Percentiles rank a stretch among this genome's conserved stretches.
Evolutionary conservation across 2,329 filamentous ascomycete genomes (phyloP).

Genomic region (Camillea tinctor): DNA sequence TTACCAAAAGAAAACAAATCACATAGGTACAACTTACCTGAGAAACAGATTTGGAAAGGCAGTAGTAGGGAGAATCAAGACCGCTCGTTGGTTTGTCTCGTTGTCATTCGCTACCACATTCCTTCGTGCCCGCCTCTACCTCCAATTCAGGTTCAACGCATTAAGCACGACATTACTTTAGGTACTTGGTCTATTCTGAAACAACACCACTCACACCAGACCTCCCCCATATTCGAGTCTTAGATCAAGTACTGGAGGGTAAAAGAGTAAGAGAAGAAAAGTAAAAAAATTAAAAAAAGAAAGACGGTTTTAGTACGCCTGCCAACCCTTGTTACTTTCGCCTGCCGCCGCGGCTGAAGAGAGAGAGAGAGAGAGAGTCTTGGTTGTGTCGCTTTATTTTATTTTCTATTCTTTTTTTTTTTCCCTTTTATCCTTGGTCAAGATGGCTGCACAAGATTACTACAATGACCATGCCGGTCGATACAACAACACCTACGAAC

Average conservation of each 20-base stretch:
- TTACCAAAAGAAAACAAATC: too few species aligned
- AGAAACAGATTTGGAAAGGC: too few species aligned
- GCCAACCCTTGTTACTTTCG: not conserved
- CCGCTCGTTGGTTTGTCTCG: not conserved
- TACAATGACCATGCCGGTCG: slow-evolving; percentile 48
- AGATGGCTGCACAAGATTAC: slow-evolving; percentile 66
- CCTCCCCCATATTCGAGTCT: not conserved
- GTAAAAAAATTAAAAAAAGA: not conserved
- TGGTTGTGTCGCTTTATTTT: not conserved
- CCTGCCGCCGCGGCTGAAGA: slow-evolving; percentile 1
- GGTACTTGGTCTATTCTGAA: not conserved
- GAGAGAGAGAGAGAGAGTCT: too few species aligned
- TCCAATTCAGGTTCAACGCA: not conserved
- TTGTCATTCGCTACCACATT: not conserved
- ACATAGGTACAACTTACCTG: too few species aligned
- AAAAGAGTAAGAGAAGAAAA: not conserved
- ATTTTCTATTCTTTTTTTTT: not conserved
- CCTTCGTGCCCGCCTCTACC: not conserved
- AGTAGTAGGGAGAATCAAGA: not conserved
- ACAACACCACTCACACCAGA: not conserved
- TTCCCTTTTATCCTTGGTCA: slow-evolving; percentile 11
- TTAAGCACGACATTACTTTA: not conserved
- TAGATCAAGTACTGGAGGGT: not conserved
- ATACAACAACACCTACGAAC: slow-evolving; percentile 41
- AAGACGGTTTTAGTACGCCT: not conserved